Base-by-base conservation (phyloP, 176 grass and related monocot species). In the Guadua angustifolia region DNA sequence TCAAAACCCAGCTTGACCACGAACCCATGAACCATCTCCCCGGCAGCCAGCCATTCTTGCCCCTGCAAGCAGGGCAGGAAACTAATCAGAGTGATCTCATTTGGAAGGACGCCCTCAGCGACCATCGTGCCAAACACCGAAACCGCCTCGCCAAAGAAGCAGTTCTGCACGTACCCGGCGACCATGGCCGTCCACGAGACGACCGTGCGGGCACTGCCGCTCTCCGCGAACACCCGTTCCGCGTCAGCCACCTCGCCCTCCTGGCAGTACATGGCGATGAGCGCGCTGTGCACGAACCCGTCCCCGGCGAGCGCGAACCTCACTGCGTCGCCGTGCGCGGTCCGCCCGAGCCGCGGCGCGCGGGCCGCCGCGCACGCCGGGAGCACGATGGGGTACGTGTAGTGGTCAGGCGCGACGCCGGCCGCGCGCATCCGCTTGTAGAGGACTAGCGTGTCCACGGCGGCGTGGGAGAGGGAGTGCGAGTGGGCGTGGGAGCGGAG, bases 171-270 rank as follows among this genome's bases (percentile, higher is more conserved):
- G 26, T 93, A 98, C 29, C 86, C 88, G 1, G 95, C 89, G 46
- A 98, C 94, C 95, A 98, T 93, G 53, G 93, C 80, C 21, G 93
- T 98, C 95, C 93, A 95, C 4, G 85, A 76, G 55, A 98, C 88
- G 4, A 98, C 58, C 21, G 90, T 98, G 25, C 81, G 92, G 62
- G 72, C 68, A n/a, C 18, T 11, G 40, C 49, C 69, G 75, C 17
- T 88, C 81, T 93, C 93, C 9, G 21, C 29, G 72, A 98, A 98
- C 39, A 74, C 83, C 47, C 49, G 81, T 80, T 93, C 91, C 10
- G 89, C 88, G 38, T 95, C 87, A 0, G 46, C 74, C 80, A 92
- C 53, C 56, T 77, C 85, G 3, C 91, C 85, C 29, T 84, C 90
- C 47, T 95, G 95, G 29, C 68, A 91, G 86, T 98, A 98, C 95